Conservation (phyloP, 352 stramenopile species). For the Plasmopara halstedii region DNA sequence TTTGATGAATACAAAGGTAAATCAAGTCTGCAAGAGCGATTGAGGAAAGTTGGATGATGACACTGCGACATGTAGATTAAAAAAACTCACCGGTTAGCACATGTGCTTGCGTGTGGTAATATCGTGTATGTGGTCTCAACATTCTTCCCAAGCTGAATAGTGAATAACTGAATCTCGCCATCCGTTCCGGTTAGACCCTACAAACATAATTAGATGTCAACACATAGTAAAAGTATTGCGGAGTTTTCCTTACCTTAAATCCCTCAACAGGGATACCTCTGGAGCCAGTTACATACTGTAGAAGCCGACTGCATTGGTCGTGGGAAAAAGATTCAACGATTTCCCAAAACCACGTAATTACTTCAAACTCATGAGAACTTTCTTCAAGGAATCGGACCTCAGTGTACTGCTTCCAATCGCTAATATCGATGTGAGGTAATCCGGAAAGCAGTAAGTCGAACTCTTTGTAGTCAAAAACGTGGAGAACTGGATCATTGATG, state of each 20-base stretch:
- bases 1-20: conserved; percentile 74
- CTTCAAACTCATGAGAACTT: conserved; percentile 25
- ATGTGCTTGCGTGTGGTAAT: conserved; percentile 72
- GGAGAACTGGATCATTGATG: conserved; percentile 91
- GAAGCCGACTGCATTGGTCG: conserved; percentile 49
- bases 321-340: conserved; percentile 52
- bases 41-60: background rate
- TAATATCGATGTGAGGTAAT: conserved; percentile 72
- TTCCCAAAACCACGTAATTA: conserved; percentile 80
- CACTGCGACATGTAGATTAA: background rate
- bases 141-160: conserved; percentile 51
- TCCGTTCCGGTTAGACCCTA: conserved; percentile 71
- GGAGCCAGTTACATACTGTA: conserved; percentile 83
- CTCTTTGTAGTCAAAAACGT: conserved; percentile 98
- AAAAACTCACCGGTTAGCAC: conserved; percentile 55
- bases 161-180: conserved; percentile 64
- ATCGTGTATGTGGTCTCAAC: conserved; percentile 39
- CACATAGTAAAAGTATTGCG: background rate
- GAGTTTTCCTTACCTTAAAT: conserved; percentile 36
- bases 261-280: conserved; percentile 73
- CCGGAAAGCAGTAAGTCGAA: conserved; percentile 81
- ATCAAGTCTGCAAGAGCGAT: conserved; percentile 42
- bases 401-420: conserved; percentile 82
- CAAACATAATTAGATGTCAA: background rate
- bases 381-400: conserved; percentile 36